Base-by-base conservation (phyloP, 2,329 filamentous ascomycete genomes). In the Nothomitra cinnamomea region DNA sequence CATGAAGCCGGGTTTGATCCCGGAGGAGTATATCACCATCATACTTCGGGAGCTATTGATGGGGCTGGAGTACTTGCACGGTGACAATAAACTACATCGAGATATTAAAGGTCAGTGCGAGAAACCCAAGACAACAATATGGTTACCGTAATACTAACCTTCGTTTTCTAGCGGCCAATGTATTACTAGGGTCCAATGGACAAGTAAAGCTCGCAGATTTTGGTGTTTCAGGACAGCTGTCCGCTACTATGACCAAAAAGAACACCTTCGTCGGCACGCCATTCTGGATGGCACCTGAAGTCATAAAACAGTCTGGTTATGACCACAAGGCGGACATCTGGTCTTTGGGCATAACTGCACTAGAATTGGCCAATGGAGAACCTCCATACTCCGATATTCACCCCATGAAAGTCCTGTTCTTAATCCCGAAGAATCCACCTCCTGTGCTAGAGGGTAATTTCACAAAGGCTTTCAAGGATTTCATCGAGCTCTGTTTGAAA, bases 271-370 rank as follows among this genome's bases (percentile, higher is more conserved):
- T 98, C 32, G 92, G 92, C 35, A 96, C 90, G 0, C 90, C 92
- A 1, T 98, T 96, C 66, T 98, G 92, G 92, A 98, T 98, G 90
- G 90, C 92, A 2, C 90, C 90, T 10, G 90, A 98, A 69, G 90
- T 96, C 54, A 98, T 98, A 67, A 95, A 95, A 70, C 90, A 98
- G 67, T 94, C 88, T 55, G 90, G 90, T 50, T 95, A 96, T 71
- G 90, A 95, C 67, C 87, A 94, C 70, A 95, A 95, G 70, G 90
- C 90, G 45, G 90, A 96, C 64, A 95, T 96, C 55, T 96, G 90
- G 90, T 95, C 90, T 1, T 73, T 95, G 17, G 90, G 90, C 40
- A 95, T 95, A 64, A 95, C 90, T 1, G 89, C 90, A 1, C 77
- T 96, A 42, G 90, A 95, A 66, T 69, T 96, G 58, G 90, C 90